Base-by-base conservation (phyloP, 1,284 basidiomycete genomes). In the Moesziomyces parantarcticus region DNA sequence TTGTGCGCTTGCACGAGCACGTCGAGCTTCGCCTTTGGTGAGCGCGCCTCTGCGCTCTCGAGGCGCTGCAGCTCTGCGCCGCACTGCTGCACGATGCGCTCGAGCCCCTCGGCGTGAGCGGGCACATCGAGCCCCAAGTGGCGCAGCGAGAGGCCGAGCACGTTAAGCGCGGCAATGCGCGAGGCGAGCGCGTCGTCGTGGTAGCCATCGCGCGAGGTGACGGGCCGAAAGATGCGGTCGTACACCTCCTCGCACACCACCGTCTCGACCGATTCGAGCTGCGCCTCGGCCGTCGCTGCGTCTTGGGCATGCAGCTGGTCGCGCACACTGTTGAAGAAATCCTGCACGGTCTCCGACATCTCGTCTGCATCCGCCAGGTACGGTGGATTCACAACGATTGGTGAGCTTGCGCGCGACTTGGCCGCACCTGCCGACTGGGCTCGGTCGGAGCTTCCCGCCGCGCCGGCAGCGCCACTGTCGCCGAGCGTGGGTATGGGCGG, bases 151-250 rank as follows among this genome's bases (percentile, higher is more conserved):
- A 98, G 86, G 79, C 97, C 94, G 0, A 97, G 86, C 86, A 94
- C 89, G 77, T 95, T 94, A 44, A 98, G 87, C 0, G 93, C 94
- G 11, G 92, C 92, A 22, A 97, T 90, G 5, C 94, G 89, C 74
- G 90, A 92, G 0, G 93, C 89, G 4, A 98, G 86, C 0, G 92
- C 91, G 77, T 93, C 92, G 78, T 97, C 93, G 78, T 94, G 93
- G 1, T 89, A 90, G 0, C 88, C 87, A 79, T 97, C 93, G 65
- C 93, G 91, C 0, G 92, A 90, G 0, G 87, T 87, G 2, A 88
- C 85, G 2, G 89, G 89, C 3, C 88, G 86, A 80, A 91, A 92
- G 21, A 92, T 79, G 47, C 61, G 84, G 77, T 91, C 91, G 78
- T 92, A 94, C 73, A 93, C 90, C 22, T 92, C 74, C 5, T 87